Evolutionary conservation across 148 eudicot species (phyloP).

Genomic region (Heliosperma pusillum): DNA sequence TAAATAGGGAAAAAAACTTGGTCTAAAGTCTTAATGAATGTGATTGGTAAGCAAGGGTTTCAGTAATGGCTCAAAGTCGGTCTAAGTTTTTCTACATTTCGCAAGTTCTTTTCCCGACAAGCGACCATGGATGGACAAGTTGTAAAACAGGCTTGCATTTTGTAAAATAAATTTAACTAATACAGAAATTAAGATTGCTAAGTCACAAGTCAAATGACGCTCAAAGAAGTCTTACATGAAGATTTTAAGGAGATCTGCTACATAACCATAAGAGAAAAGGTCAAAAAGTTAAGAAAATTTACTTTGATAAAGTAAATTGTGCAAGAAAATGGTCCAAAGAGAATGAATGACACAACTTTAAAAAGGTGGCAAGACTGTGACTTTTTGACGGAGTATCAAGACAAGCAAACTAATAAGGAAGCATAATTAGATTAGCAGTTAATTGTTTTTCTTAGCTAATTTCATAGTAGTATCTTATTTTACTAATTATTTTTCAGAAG

Average conservation of each 20-base stretch:
- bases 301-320: not conserved
- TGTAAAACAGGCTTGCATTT: not conserved
- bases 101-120: not conserved
- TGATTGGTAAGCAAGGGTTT: too few relatives aligned
- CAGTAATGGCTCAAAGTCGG: not conserved
- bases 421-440: not conserved
- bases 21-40: too few relatives aligned
- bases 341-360: conserved; percentile 4
- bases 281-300: conserved; percentile 9
- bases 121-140: not conserved
- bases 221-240: not conserved
- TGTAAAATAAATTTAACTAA: not conserved
- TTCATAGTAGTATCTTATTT: not conserved
- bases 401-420: not conserved
- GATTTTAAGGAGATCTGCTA: not conserved
- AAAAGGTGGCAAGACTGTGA: conserved; percentile 6
- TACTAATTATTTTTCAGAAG: too few relatives aligned
- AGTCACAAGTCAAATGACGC: not conserved
- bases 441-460: not conserved
- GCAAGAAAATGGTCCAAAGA: conserved; percentile 10
- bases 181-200: not conserved
- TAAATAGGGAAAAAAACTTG: too few relatives aligned
- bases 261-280: conserved; percentile 13
- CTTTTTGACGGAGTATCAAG: not conserved
- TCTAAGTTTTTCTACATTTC: not conserved